phyloP scores from a whole-genome alignment of 2,329 filamentous ascomycete genomes.

The Venturiaceae sp. region DNA sequence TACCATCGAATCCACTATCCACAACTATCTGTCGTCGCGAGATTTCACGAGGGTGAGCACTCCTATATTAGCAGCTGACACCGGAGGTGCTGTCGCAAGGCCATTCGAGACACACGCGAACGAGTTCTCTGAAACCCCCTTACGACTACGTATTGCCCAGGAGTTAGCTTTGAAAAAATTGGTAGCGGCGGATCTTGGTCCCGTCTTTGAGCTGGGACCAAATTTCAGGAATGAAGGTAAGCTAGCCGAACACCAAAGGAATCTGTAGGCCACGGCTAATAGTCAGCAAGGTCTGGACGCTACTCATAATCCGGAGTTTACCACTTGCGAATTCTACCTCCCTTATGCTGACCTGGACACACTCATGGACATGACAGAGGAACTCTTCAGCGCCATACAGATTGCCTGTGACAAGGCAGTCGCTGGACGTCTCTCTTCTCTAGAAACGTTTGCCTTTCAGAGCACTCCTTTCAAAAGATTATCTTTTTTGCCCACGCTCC shows the following conservation, averaged over 20 bases:
- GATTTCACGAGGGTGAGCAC: slow-evolving; percentile 84
- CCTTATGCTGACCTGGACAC: slow-evolving; percentile 69
- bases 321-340: slow-evolving; percentile 93
- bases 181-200: slow-evolving; percentile 78
- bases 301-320: slow-evolving; percentile 96
- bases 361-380: slow-evolving; percentile 67
- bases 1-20: slow-evolving; percentile 62
- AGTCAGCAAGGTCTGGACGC: slow-evolving; percentile 51
- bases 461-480: slow-evolving; percentile 42
- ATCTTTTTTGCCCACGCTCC: slow-evolving; percentile 63
- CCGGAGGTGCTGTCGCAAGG: slow-evolving; percentile 78
- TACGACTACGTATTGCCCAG: slow-evolving; percentile 81
- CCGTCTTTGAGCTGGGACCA: slow-evolving; percentile 86
- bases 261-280: neutral
- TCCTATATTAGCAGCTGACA: slow-evolving; percentile 71
- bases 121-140: slow-evolving; percentile 59
- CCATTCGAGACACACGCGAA: slow-evolving; percentile 76
- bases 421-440: slow-evolving; percentile 35
- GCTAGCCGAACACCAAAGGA: neutral
- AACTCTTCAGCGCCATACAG: slow-evolving; percentile 41
- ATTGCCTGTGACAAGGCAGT: slow-evolving; percentile 11
- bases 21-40: slow-evolving; percentile 60
- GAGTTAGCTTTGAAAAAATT: slow-evolving; percentile 93
- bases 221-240: slow-evolving; percentile 85
- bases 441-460: slow-evolving; percentile 27